phyloP scores from a whole-genome alignment of 2,329 filamentous ascomycete species.

The Fusarium tupiense region DNA sequence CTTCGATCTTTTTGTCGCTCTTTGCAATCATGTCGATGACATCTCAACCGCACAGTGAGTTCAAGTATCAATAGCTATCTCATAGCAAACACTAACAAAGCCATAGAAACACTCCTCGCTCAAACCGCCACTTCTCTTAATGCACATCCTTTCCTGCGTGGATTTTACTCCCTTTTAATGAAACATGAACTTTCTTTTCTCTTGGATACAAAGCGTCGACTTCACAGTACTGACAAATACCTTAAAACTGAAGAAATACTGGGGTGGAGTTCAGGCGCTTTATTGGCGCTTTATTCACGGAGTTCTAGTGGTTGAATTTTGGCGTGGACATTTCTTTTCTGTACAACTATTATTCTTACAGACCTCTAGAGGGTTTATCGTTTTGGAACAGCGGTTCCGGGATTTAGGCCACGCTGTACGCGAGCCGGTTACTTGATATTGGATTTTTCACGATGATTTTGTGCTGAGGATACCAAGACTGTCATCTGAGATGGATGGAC shows the following conservation, averaged over 20 bases:
- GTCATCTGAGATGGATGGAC: slow-evolving; percentile 32
- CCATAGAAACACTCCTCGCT: slow-evolving; percentile 55
- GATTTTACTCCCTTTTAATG: slow-evolving; percentile 35
- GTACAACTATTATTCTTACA: slow-evolving; percentile 49
- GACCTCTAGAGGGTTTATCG: slow-evolving; percentile 8
- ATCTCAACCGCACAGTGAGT: slow-evolving; percentile 67
- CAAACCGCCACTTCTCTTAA: slow-evolving; percentile 55
- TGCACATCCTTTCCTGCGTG: not conserved
- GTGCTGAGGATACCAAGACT: slow-evolving; percentile 37
- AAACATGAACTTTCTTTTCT: slow-evolving; percentile 27
- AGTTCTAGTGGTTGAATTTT: slow-evolving; percentile 19
- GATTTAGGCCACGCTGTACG: slow-evolving; percentile 12
- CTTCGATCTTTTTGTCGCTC: slow-evolving; percentile 92
- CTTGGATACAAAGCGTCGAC: slow-evolving; percentile 11
- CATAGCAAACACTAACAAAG: not conserved
- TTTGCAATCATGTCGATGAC: slow-evolving; percentile 89
- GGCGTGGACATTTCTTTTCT: slow-evolving; percentile 32
- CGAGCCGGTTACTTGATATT: slow-evolving; percentile 4
- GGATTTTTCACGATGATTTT: slow-evolving; percentile 23
- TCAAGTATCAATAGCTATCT: not conserved
- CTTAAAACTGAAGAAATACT: slow-evolving; percentile 32
- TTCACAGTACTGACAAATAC: slow-evolving; percentile 24
- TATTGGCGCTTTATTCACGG: slow-evolving; percentile 18
- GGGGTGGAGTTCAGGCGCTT: slow-evolving; percentile 30
- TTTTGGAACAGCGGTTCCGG: slow-evolving; percentile 22